These are phyloP conservation scores for Coniophora puteana DNA, from an alignment of 1,284 basidiomycete species.

Conservation along the genomic window DNA sequence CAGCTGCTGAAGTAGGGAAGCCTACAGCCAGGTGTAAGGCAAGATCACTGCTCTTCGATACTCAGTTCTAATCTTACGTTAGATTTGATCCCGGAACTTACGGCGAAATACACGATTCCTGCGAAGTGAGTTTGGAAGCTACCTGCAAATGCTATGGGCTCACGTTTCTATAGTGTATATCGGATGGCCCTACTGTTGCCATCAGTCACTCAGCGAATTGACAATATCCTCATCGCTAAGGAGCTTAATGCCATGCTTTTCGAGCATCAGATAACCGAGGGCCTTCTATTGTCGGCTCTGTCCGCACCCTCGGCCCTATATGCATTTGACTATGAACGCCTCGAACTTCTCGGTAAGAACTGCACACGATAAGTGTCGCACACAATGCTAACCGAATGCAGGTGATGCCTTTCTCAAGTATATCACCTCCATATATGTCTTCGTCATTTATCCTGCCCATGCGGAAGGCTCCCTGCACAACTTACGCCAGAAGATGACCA, in stretches of 20 bases:
- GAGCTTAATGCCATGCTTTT: constrained; percentile 74
- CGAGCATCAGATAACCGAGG: constrained; percentile 53
- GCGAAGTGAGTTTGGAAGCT: constrained; percentile 50
- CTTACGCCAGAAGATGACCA: constrained; percentile 64
- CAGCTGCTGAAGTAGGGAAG: constrained; percentile 30
- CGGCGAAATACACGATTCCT: constrained; percentile 65
- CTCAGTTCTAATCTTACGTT: constrained; percentile 20
- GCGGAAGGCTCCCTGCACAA: constrained; percentile 64
- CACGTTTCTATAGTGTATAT: constrained; percentile 31
- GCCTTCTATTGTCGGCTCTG: constrained; percentile 59
- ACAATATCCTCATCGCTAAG: constrained; percentile 68
- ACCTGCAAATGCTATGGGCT: background rate
- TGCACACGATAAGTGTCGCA: constrained; percentile 6
- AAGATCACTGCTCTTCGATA: constrained; percentile 6
- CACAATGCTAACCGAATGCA: constrained; percentile 23
- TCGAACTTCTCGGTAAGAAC: constrained; percentile 69
- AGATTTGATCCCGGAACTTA: constrained; percentile 80
- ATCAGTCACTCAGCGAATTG: constrained; percentile 64
- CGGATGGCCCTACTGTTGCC: constrained; percentile 67
- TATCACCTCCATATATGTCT: constrained; percentile 68
- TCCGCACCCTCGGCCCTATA: constrained; percentile 62
- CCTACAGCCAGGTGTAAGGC: constrained; percentile 53
- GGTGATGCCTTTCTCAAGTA: constrained; percentile 82
- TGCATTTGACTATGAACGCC: constrained; percentile 74
- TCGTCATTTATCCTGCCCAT: constrained; percentile 58